Conservation (phyloP, 202 grass and related monocot genomes). For the Setaria italica region DNA sequence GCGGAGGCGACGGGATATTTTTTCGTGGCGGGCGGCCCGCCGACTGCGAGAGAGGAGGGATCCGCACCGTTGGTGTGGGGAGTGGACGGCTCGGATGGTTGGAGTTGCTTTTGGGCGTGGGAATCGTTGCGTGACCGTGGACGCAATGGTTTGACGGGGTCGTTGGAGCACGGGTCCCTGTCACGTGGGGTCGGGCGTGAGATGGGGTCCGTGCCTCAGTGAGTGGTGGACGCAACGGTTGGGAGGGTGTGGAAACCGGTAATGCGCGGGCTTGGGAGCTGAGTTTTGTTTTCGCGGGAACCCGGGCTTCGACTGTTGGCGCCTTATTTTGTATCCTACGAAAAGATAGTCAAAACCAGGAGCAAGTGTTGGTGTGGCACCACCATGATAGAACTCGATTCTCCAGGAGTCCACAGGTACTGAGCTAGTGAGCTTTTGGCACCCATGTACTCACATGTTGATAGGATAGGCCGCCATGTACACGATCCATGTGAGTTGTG, state of each 20-base stretch:
- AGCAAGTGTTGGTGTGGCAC: neutral
- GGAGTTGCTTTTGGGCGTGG: neutral
- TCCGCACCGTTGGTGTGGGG: neutral
- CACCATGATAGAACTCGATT: neutral
- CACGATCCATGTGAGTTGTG: neutral
- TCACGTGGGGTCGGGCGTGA: neutral
- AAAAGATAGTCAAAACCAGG: too few relatives aligned
- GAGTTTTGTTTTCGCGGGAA: slow-evolving; percentile 36
- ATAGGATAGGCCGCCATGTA: neutral
- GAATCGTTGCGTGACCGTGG: neutral
- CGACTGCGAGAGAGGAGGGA: neutral
- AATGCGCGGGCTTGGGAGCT: neutral
- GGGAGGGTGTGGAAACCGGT: neutral
- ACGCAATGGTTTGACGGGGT: neutral
- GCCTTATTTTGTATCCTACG: neutral
- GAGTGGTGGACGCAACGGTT: neutral
- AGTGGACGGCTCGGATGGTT: slow-evolving; percentile 44
- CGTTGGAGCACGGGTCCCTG: neutral
- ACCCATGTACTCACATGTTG: neutral
- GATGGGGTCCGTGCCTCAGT: neutral
- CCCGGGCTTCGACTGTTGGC: neutral
- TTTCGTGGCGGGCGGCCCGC: slow-evolving; percentile 52
- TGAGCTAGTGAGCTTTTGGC: neutral
- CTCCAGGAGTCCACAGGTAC: neutral
- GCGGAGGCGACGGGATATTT: slow-evolving; percentile 22